These are phyloP conservation scores for Hymenoscyphus repandus DNA, from an alignment of 2,329 filamentous ascomycete species.

Conservation along the genomic window DNA sequence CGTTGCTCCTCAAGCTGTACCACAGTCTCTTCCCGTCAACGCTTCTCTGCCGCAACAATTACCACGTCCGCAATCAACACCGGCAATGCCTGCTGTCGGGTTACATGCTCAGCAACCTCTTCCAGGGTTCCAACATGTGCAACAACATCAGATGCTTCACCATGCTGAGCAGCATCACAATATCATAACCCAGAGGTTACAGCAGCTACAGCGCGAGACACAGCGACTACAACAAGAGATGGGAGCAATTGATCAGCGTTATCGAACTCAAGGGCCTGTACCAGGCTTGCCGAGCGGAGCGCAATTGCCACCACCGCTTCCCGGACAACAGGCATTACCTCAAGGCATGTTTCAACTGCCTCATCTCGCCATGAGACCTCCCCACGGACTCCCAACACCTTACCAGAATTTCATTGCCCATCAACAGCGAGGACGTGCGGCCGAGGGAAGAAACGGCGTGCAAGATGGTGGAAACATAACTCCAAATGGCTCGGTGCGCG, in stretches of 20 bases:
- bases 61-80: conserved; percentile 20
- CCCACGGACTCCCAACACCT: conserved; percentile 12
- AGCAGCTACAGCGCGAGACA: conserved; percentile 43
- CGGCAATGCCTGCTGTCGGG: conserved; percentile 14
- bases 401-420: conserved; percentile 24
- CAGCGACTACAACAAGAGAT: conserved; percentile 37
- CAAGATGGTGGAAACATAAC: conserved; percentile 16
- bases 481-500: conserved; percentile 19
- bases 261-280: conserved; percentile 10
- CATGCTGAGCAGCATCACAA: conserved; percentile 19
- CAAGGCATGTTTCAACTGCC: conserved; percentile 16
- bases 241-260: conserved; percentile 18
- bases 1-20: neutral
- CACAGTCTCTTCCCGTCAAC: conserved; percentile 3
- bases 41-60: conserved; percentile 12
- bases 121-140: conserved; percentile 23
- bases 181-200: conserved; percentile 38
- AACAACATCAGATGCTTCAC: conserved; percentile 22
- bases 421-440: conserved; percentile 25
- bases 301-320: neutral
- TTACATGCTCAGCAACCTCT: conserved; percentile 22
- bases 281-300: conserved; percentile 6
- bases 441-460: conserved; percentile 21
- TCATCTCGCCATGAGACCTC: conserved; percentile 9
- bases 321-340: conserved; percentile 1